Base-by-base conservation (phyloP, 208 protist genomes). In the Borovskyia barvae region DNA sequence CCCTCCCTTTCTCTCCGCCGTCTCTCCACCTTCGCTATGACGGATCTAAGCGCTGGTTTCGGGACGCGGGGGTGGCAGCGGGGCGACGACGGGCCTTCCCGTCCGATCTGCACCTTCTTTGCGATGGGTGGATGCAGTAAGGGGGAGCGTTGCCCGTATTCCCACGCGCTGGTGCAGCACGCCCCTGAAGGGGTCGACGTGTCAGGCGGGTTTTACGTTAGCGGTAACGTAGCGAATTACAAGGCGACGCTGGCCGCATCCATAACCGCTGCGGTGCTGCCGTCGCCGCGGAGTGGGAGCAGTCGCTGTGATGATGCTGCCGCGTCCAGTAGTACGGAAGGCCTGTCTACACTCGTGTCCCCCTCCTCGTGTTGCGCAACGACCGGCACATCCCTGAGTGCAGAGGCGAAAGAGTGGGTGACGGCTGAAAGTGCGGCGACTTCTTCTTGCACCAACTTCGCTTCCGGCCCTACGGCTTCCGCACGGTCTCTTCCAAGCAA, bases 91-190 rank as follows among this genome's bases (percentile, higher is more conserved):
- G 30, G 8, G 1, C 24, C 49, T 24, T 43, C 51, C 1, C 64
- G 57, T 20, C 64, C 52, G 9, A 80, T 85, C 36, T 80, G 77
- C 40, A 70, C 58, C 45, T 85, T 80, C 39, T 85, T 80, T 48
- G 67, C 73, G 20, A 80, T 77, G 73, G 77, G 77, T 3, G 67
- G 77, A 11, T 85, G 73, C 58, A 66, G 35, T 45, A 66, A 67
- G 29, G 73, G 73, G 12, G 46, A 41, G 2, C 46, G 41, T 26
- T 85, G 73, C 28, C 63, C 53, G 6, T 80, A 63, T 47, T 85
- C 73, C 1, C 73, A 77, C 40, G 77, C 70, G n/a, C 63, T 80
- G 22, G 54, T 52, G n/a, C 77, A 80, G 56, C 28, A 63, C 3
- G 72, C 73, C 0, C 77, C 77, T 6, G 40, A 70, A 30, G 73